Base-by-base conservation (phyloP, 768 basidiomycete species). In the Neoboletus subvelutipes region DNA sequence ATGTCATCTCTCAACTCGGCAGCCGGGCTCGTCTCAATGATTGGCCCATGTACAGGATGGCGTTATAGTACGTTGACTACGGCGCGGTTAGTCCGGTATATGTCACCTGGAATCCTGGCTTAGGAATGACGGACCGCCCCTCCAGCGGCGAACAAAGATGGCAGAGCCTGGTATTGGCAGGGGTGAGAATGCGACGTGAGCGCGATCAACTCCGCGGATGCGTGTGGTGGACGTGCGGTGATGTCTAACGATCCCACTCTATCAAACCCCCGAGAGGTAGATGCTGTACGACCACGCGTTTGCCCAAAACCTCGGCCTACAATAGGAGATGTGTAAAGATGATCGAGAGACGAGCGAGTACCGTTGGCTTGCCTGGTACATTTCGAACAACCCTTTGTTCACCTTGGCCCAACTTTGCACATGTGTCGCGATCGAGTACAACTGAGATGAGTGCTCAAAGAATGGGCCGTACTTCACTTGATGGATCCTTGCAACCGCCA, bases 271-370 rank as follows among this genome's bases (percentile, higher is more conserved):
- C 94, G 24, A 97, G 79, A 9, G 90, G 88, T 48, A 98, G 77
- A 68, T 97, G 94, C 70, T 98, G 95, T 4, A 98, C 92, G 5
- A 98, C 96, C n/a, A 98, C 95, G 17, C 91, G 82, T 73, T 98
- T 98, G 17, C 87, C 86, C 41, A 98, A 77, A 13, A 98, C 94
- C 72, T 99, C 96, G 8, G 86, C 94, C 84, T 92, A 58, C 24
- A 28, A 54, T 28, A 24, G 55, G 29, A 22, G 34, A 17, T 34
- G 46, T 54, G 50, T 59, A 46, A 67, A 45, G 49, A 53, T n/a
- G 34, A 33, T 40, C 34, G 3, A 24, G 7, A 37, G 1, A 29
- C 45, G 6, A 47, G 17, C 29, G 49, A 20, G 34, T 52, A 36
- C 28, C 49, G 24, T 34, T n/a, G 39, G 56, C 62, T 68, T 65